A percentile compares a stretch with the other conserved stretches of the same genome.
Evolutionary conservation across 2,329 filamentous ascomycete genomes (phyloP).

Genomic region (Gnomoniopsis sp.): DNA sequence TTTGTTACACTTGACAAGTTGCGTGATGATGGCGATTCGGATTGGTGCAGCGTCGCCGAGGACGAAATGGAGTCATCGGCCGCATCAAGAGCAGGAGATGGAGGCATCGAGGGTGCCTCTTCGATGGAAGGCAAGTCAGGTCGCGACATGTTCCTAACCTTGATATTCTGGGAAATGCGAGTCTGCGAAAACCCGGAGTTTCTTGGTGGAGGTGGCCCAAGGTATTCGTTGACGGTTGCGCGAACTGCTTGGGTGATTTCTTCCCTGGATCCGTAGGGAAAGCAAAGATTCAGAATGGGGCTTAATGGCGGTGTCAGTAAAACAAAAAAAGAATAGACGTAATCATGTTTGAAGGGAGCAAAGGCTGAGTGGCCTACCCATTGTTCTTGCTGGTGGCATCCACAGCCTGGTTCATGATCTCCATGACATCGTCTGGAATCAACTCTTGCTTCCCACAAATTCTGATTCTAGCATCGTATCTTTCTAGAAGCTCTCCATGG

Average conservation of each 20-base stretch:
- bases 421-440: conserved; percentile 81
- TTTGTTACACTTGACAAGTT: conserved; percentile 34
- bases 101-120: conserved; percentile 43
- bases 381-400: conserved; percentile 85
- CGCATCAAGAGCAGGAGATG: conserved; percentile 42
- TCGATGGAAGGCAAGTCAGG: conserved; percentile 48
- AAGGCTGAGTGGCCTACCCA: conserved; percentile 46
- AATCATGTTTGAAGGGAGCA: background rate
- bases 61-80: conserved; percentile 56
- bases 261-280: conserved; percentile 93
- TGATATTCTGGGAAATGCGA: conserved; percentile 82
- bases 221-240: conserved; percentile 83
- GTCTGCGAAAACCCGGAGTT: conserved; percentile 80
- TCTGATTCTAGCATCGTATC: conserved; percentile 84
- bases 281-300: conserved; percentile 82
- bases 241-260: conserved; percentile 91
- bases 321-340: background rate
- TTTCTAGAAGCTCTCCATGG: conserved; percentile 88
- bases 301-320: conserved; percentile 30
- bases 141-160: conserved; percentile 59
- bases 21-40: conserved; percentile 35
- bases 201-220: conserved; percentile 62
- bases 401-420: conserved; percentile 82
- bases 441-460: conserved; percentile 82
- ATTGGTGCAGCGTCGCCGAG: conserved; percentile 55